phyloP scores from a whole-genome alignment of 2,329 filamentous ascomycete genomes.

The Cyanodermella asteris region DNA sequence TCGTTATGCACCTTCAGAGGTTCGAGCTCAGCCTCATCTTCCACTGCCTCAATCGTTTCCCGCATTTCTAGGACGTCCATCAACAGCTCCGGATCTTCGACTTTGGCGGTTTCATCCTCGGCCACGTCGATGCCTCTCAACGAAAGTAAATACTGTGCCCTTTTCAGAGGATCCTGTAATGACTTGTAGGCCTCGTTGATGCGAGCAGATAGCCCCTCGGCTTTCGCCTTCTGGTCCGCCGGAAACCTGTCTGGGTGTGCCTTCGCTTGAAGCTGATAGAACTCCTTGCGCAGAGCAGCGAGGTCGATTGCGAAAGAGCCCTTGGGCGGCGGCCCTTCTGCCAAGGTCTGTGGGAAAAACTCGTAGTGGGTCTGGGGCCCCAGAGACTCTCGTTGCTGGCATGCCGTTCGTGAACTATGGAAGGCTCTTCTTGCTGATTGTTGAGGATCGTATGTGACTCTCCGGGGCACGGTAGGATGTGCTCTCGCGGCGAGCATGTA shows the following conservation, averaged over 20 bases:
- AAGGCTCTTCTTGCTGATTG: too few relatives aligned
- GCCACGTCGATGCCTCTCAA: slow-evolving; percentile 51
- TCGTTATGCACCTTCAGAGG: slow-evolving; percentile 49
- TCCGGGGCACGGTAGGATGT: too few relatives aligned
- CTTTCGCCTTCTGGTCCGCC: slow-evolving; percentile 23
- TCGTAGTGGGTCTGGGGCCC: slow-evolving; percentile 47
- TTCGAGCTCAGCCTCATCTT: slow-evolving; percentile 36
- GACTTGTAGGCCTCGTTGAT: slow-evolving; percentile 91
- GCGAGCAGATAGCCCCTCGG: slow-evolving; percentile 55
- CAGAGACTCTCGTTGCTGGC: slow-evolving; percentile 5
- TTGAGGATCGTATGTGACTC: too few relatives aligned
- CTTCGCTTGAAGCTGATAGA: slow-evolving; percentile 53
- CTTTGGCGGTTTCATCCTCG: slow-evolving; percentile 52
- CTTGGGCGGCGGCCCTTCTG: slow-evolving; percentile 51
- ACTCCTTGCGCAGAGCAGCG: slow-evolving; percentile 55
- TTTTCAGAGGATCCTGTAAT: slow-evolving; percentile 50
- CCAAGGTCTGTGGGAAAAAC: slow-evolving; percentile 65
- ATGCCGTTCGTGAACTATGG: too few relatives aligned
- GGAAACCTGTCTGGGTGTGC: slow-evolving; percentile 28
- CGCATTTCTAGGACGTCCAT: slow-evolving; percentile 61
- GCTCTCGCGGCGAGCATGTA: too few relatives aligned
- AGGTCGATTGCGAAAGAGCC: slow-evolving; percentile 58
- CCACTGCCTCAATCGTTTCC: slow-evolving; percentile 52
- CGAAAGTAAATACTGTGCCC: slow-evolving; percentile 71
- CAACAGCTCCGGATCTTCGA: slow-evolving; percentile 49